Conservation (phyloP, 1,284 basidiomycete species). For the Fomitopsis palustris region DNA sequence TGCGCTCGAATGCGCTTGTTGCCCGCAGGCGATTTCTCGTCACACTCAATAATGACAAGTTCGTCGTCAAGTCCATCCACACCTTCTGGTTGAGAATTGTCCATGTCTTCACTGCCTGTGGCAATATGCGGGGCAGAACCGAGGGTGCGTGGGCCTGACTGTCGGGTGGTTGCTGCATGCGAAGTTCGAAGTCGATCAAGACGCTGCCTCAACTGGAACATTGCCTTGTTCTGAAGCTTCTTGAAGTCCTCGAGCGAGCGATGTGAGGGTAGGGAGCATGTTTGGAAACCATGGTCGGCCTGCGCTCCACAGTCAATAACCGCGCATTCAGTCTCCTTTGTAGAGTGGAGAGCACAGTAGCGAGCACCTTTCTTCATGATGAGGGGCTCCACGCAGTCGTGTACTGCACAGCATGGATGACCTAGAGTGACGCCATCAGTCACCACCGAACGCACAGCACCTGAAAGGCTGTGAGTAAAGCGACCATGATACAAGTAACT, state of each 20-base stretch:
- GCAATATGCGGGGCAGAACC: no score
- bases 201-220: not conserved
- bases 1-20: slow-evolving; percentile 22
- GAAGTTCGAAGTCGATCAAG: not conserved
- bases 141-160: no score
- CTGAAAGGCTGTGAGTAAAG: not conserved
- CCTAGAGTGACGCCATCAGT: slow-evolving; percentile 31
- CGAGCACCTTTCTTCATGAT: slow-evolving; percentile 19
- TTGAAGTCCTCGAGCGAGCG: slow-evolving; percentile 3
- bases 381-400: slow-evolving; percentile 21
- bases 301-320: not conserved
- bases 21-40: slow-evolving; percentile 23
- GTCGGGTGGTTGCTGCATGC: not conserved
- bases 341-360: slow-evolving; percentile 24
- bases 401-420: slow-evolving; percentile 23
- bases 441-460: slow-evolving; percentile 19
- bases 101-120: no score
- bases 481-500: no score
- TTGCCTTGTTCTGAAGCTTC: not conserved
- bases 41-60: not conserved
- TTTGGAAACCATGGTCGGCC: not conserved
- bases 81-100: not conserved
- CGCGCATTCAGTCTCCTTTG: slow-evolving; percentile 15
- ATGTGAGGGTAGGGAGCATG: not conserved
- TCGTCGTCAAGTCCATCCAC: not conserved